Evolutionary conservation across 306 rosid genomes (phyloP), one percentile per base, ranked within the genome.

Genomic region (Amphicarpaea edgeworthii): DNA sequence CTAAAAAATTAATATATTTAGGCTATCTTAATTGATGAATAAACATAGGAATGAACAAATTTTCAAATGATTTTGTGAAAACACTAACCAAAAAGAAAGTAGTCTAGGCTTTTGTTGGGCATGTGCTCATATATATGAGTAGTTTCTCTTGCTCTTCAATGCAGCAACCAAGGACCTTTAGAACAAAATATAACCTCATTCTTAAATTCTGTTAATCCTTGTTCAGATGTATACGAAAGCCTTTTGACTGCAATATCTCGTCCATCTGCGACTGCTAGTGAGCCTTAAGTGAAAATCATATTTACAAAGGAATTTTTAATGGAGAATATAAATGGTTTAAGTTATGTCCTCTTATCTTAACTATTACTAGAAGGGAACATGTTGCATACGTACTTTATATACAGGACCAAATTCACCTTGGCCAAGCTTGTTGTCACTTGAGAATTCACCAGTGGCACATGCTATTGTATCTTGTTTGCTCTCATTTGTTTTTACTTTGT

Each of bases 401-500:
- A 91, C 94, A 4, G 84, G 83, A 15, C 93, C 95, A 74, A 91
- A 91, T 12, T 88, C 92, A 28, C 94, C 93, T 81, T 88, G 79
- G 1, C 89, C 93, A 19, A 86, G 86, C 85, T 77, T 85, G 3
- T 85, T 82, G 28, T 65, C 4, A 26, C 14, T 17, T 32, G 93
- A 82, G 42, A 90, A 88, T 59, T 82, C 63, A 42, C 75, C 45
- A 0, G 96, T 90, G 12, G 91, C 93, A 17, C 3, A 34, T 4
- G 62, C 53, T 81, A 90, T 64, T 1, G 79, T 30, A 24, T 79
- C 86, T 1, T 65, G 11, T 28, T 54, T 12, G 6, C 26, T 34
- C 23, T 69, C 75, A 14, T 77, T 26, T 49, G 21, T 3, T 72
- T 53, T 7, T n/a, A n/a, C 34, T 21, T 12, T 20, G n/a, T 4